Evolutionary conservation across 2,329 filamentous ascomycete genomes (phyloP).

Genomic region (Aspergillus sp.): DNA sequence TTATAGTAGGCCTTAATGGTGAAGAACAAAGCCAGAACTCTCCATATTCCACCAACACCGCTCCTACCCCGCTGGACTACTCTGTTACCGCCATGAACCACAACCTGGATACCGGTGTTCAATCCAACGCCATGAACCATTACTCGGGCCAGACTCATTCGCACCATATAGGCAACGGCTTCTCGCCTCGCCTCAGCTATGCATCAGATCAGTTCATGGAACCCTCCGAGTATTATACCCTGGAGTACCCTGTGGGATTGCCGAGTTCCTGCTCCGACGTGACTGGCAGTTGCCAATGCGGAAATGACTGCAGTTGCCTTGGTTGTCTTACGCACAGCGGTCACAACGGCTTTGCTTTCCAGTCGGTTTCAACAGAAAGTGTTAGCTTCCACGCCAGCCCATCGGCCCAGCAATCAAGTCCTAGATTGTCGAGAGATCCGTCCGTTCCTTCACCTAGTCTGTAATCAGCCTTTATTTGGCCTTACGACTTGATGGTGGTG

Average conservation of each 20-base stretch:
- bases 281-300: conserved; percentile 47
- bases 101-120: conserved; percentile 8
- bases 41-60: conserved; percentile 12
- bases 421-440: conserved; percentile 10
- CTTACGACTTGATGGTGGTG: not conserved
- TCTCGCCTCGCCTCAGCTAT: conserved; percentile 19
- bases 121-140: conserved; percentile 12
- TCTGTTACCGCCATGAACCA: conserved; percentile 13
- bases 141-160: conserved; percentile 15
- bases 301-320: conserved; percentile 46
- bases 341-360: conserved; percentile 39
- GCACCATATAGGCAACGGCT: conserved; percentile 16
- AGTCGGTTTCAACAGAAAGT: conserved; percentile 7
- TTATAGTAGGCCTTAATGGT: conserved; percentile 32
- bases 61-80: conserved; percentile 12
- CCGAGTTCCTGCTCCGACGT: conserved; percentile 40
- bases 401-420: not conserved
- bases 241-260: conserved; percentile 36
- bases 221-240: conserved; percentile 36
- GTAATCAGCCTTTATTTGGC: not conserved
- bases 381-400: conserved; percentile 1
- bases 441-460: conserved; percentile 18
- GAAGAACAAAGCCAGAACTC: conserved; percentile 16
- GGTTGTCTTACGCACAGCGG: conserved; percentile 48
- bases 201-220: conserved; percentile 29